Evolutionary conservation across 441 rosid genomes (phyloP).

Genomic region (Erodium texanum): DNA sequence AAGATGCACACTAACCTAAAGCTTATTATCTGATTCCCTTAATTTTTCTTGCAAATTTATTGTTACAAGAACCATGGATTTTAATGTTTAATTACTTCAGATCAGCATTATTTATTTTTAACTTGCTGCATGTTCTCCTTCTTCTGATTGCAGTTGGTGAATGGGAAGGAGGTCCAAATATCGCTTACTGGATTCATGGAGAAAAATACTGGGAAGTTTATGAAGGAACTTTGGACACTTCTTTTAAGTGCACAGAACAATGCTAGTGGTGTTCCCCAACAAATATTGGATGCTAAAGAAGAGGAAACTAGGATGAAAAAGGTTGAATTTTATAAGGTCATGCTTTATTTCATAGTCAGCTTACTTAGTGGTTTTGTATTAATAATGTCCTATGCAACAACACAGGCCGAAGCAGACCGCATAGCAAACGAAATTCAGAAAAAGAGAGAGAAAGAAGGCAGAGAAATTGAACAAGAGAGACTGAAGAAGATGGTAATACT

Average conservation of each 20-base stretch:
- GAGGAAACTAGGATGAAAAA: constrained; percentile 68
- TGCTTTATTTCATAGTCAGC: neutral
- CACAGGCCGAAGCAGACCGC: constrained; percentile 61
- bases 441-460: constrained; percentile 56
- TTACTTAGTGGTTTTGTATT: neutral
- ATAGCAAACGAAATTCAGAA: constrained; percentile 50
- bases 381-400: neutral
- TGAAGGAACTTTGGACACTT: constrained; percentile 96
- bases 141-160: constrained; percentile 46
- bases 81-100: neutral
- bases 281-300: constrained; percentile 75
- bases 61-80: neutral
- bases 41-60: neutral
- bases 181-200: constrained; percentile 95
- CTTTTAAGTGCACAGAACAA: constrained; percentile 82
- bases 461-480: constrained; percentile 34
- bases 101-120: neutral
- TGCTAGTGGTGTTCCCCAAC: constrained; percentile 88
- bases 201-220: constrained; percentile 85
- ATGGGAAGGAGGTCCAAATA: constrained; percentile 91
- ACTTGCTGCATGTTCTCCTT: neutral
- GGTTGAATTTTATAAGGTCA: constrained; percentile 27
- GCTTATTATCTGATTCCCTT: too few species aligned
- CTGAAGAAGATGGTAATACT: constrained; percentile 57
- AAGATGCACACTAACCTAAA: too few species aligned